These are phyloP conservation scores for Pestalotiopsis sp. DNA, from an alignment of 2,329 filamentous ascomycete species.

Conservation along the genomic window DNA sequence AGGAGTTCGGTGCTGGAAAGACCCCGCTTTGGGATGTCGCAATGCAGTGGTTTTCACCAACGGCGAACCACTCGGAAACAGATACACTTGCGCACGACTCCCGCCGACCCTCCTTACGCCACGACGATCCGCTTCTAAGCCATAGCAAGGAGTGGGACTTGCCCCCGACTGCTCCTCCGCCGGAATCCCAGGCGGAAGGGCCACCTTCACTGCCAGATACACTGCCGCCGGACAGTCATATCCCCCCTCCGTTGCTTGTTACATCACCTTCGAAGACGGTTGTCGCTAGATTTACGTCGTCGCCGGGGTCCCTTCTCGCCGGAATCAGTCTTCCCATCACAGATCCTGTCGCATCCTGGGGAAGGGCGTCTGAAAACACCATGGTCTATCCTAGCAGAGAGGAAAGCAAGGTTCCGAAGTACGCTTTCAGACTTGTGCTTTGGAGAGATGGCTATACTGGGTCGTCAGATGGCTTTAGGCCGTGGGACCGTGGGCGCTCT, in stretches of 20 bases:
- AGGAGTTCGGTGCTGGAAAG: slow-evolving; percentile 54
- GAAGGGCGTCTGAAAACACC: slow-evolving; percentile 69
- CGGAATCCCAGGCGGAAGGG: slow-evolving; percentile 23
- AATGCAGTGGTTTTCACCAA: slow-evolving; percentile 59
- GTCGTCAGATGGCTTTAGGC: slow-evolving; percentile 50
- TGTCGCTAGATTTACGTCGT: slow-evolving; percentile 67
- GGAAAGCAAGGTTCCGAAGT: slow-evolving; percentile 77
- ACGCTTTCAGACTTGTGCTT: slow-evolving; percentile 75
- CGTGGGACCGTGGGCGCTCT: slow-evolving; percentile 53
- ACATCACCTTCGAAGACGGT: slow-evolving; percentile 34
- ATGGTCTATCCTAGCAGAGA: slow-evolving; percentile 59
- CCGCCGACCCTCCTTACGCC: slow-evolving; percentile 22
- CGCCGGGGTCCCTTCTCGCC: slow-evolving; percentile 63
- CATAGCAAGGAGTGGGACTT: slow-evolving; percentile 28
- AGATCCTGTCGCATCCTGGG: slow-evolving; percentile 73
- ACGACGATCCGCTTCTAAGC: slow-evolving; percentile 21
- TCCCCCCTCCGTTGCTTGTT: slow-evolving; percentile 10
- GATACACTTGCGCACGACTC: slow-evolving; percentile 17
- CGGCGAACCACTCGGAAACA: slow-evolving; percentile 14
- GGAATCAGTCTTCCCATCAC: slow-evolving; percentile 66
- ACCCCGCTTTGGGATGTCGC: slow-evolving; percentile 56
- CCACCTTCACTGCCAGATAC: slow-evolving; percentile 35
- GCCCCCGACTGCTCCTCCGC: slow-evolving; percentile 22
- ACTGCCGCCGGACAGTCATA: slow-evolving; percentile 33
- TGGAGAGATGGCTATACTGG: slow-evolving; percentile 67